phyloP scores from a whole-genome alignment of 2,329 filamentous ascomycete species.

The Thielaviopsis punctulata region DNA sequence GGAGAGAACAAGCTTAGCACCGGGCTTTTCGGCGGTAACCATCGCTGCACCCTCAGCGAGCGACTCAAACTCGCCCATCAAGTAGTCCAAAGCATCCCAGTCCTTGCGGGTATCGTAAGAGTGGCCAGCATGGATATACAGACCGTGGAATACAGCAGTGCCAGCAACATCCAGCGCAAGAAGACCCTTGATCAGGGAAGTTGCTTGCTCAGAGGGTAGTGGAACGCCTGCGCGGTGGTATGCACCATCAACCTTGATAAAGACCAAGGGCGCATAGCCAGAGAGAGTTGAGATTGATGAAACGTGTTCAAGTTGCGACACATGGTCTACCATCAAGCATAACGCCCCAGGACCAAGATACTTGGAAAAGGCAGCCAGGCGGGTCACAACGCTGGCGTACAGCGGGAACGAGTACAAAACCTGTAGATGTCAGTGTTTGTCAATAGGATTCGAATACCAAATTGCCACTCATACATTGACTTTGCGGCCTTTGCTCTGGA shows the following conservation, averaged over 20 bases:
- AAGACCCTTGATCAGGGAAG: slow-evolving; percentile 27
- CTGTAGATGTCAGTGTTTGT: slow-evolving; percentile 20
- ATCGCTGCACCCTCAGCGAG: slow-evolving; percentile 18
- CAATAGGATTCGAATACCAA: too few relatives aligned
- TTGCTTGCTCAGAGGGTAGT: slow-evolving; percentile 29
- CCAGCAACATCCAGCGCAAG: slow-evolving; percentile 26
- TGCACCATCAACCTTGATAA: slow-evolving; percentile 61
- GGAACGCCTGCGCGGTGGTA: slow-evolving; percentile 52
- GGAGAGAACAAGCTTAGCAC: slow-evolving; percentile 36
- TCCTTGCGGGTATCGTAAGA: slow-evolving; percentile 45
- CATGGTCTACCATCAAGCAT: slow-evolving; percentile 53
- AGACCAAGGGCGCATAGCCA: slow-evolving; percentile 36
- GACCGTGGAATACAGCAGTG: slow-evolving; percentile 33
- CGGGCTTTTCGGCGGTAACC: neutral
- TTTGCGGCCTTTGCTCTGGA: slow-evolving; percentile 31
- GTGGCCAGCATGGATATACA: slow-evolving; percentile 60
- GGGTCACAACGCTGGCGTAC: slow-evolving; percentile 39
- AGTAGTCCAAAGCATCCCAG: slow-evolving; percentile 35
- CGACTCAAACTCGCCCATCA: slow-evolving; percentile 38
- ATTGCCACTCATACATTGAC: slow-evolving; percentile 49
- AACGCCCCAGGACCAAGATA: slow-evolving; percentile 38
- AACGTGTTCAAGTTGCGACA: slow-evolving; percentile 35
- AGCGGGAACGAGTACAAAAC: slow-evolving; percentile 59
- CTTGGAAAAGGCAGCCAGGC: slow-evolving; percentile 39
- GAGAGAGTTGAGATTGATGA: slow-evolving; percentile 26